Base-by-base conservation (phyloP, 768 basidiomycete species). In the Mycena indigotica region DNA sequence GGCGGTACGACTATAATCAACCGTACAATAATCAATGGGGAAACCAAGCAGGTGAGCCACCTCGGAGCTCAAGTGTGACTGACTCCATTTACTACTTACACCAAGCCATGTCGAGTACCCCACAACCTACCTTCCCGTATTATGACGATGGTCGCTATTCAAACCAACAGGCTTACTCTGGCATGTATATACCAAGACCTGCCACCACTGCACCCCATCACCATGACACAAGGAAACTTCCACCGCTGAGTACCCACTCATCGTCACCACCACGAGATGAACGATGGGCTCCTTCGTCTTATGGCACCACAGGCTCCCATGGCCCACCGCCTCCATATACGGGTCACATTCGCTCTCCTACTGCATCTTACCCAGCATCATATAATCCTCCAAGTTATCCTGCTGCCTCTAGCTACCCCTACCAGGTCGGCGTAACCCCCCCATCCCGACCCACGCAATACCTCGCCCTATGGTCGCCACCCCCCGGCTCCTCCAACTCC, bases 81-180 rank as follows among this genome's bases (percentile, higher is more conserved):
- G 66, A 75, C 73, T 74, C 70, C 68, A 66, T 66, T 71, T 66
- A 64, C 66, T 66, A 53, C 50, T 49, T 67, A 59, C 55, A 52
- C 48, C 49, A 63, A 63, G 62, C 62, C 16, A 60, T 63, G 57
- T 26, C 71, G 72, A 79, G 81, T 57, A 79, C 81, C 56, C 74
- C 80, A 50, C 80, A 80, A 56, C 80, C 80, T 58, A 74, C 80
- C 56, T 67, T 77, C 28, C 65, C 76, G 50, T 80, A 78, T 72
- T 85, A 85, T 69, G 83, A 85, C 61, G 85, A 87, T 60, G 68
- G 73, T 38, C 80, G 85, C 65, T 87, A 81, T 69, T 72, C 76
- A 56, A 66, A 73, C 23, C 78, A 80, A 58, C 71, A 77, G 41
- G 66, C 75, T 60, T 84, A 81, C 64, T 70, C 75, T 56, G 65